These are phyloP conservation scores for Pogostemon cablin DNA, from an alignment of 257 asterid genomes.

Conservation along the genomic window DNA sequence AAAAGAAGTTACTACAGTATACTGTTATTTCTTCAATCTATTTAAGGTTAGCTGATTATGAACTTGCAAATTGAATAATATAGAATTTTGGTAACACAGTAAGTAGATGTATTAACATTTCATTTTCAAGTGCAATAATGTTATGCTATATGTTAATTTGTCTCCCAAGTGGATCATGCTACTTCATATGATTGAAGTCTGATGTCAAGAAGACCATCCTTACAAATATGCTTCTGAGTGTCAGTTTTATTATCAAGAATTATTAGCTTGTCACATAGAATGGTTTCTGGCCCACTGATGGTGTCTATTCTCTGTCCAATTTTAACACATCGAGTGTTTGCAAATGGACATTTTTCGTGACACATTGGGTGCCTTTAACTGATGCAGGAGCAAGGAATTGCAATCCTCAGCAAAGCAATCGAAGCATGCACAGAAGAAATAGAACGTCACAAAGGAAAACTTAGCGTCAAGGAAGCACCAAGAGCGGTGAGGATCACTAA, in stretches of 20 bases:
- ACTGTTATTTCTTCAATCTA: too few species aligned
- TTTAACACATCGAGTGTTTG: conserved; percentile 19
- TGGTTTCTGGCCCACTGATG: background rate
- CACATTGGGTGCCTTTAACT: background rate
- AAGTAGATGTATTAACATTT: background rate
- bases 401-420: conserved; percentile 77
- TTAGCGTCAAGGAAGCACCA: conserved; percentile 82
- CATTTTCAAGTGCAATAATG: background rate
- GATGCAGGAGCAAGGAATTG: conserved; percentile 92
- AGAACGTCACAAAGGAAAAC: conserved; percentile 83
- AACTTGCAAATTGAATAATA: conserved; percentile 5
- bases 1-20: too few species aligned
- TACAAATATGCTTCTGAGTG: conserved; percentile 3
- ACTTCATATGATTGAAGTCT: conserved; percentile 13
- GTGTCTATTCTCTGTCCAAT: background rate
- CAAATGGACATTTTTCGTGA: conserved; percentile 14
- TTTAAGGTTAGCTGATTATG: too few species aligned
- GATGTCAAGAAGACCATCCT: conserved; percentile 16
- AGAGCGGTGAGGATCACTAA: conserved; percentile 76
- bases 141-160: background rate
- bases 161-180: background rate
- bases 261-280: background rate
- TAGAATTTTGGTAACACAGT: background rate
- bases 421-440: conserved; percentile 83
- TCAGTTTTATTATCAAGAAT: conserved; percentile 14